Percentiles rank a stretch among this genome's conserved stretches.
Conservation (phyloP, 768 basidiomycete genomes). For the Macrolepiota fuliginosa region DNA sequence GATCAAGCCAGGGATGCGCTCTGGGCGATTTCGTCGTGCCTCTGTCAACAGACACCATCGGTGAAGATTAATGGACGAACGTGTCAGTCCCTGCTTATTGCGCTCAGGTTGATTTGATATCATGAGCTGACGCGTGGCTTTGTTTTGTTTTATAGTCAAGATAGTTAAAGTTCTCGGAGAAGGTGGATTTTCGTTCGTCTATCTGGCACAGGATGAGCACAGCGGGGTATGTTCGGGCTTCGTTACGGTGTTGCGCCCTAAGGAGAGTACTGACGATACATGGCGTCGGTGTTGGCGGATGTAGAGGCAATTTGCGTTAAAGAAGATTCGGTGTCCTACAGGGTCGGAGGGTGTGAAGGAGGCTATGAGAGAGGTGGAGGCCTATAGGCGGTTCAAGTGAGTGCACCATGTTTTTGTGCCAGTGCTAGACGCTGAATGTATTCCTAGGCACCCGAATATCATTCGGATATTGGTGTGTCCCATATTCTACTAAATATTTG, state of each 20-base stretch:
- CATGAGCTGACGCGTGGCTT: neutral
- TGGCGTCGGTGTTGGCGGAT: neutral
- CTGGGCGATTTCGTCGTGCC: constrained; percentile 77
- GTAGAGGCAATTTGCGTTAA: constrained; percentile 90
- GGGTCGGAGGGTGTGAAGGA: constrained; percentile 87
- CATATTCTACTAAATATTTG: neutral
- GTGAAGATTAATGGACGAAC: constrained; percentile 96
- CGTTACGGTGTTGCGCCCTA: neutral
- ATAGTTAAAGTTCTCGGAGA: constrained; percentile 93
- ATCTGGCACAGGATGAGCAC: constrained; percentile 81
- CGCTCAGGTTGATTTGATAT: neutral
- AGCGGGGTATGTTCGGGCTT: constrained; percentile 60
- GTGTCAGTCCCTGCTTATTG: constrained; percentile 46
- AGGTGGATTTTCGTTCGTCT: constrained; percentile 93
- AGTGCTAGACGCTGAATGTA: neutral
- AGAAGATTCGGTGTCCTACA: constrained; percentile 93
- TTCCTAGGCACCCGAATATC: constrained; percentile 85
- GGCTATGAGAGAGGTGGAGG: constrained; percentile 87
- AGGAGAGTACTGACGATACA: neutral
- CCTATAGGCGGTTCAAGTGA: constrained; percentile 92
- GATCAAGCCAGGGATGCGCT: constrained; percentile 82
- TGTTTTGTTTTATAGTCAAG: constrained; percentile 54
- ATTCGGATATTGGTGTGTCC: constrained; percentile 81
- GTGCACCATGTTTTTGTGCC: constrained; percentile 18
- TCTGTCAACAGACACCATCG: constrained; percentile 79